Conservation (phyloP, 1,139 yeast genomes). For the Entelexis paramagnoliae region DNA sequence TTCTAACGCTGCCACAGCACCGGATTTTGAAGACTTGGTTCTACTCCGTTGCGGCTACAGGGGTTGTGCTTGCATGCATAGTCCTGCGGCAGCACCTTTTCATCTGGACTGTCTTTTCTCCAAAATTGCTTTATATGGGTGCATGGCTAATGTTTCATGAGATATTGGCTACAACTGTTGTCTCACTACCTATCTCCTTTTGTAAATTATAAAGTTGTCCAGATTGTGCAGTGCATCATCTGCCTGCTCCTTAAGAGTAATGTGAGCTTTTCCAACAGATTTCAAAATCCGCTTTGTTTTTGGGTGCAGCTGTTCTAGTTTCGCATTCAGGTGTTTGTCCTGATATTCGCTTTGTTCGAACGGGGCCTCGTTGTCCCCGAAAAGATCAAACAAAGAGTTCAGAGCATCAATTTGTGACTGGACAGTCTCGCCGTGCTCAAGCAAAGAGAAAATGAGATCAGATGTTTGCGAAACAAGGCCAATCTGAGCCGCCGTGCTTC, state of each 20-base stretch:
- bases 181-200: conserved; percentile 28
- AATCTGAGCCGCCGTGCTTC: conserved; percentile 3
- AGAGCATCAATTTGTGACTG: conserved; percentile 44
- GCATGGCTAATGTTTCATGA: conserved; percentile 46
- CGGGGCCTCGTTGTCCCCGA: conserved; percentile 58
- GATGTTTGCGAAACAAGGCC: conserved; percentile 6
- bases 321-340: conserved; percentile 30
- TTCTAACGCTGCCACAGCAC: conserved; percentile 25
- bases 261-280: conserved; percentile 7
- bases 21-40: conserved; percentile 37
- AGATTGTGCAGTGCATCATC: conserved; percentile 61
- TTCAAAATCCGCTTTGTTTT: conserved; percentile 30
- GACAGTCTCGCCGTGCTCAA: conserved; percentile 10
- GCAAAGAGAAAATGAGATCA: conserved; percentile 14
- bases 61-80: conserved; percentile 57
- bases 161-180: conserved; percentile 7
- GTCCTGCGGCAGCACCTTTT: conserved; percentile 74
- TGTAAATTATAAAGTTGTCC: conserved; percentile 68
- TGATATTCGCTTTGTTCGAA: conserved; percentile 32
- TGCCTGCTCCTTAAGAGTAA: conserved; percentile 42
- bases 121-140: conserved; percentile 69
- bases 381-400: conserved; percentile 63
- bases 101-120: conserved; percentile 96
- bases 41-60: conserved; percentile 50
- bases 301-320: conserved; percentile 58